A percentile compares a stretch with the other conserved stretches of the same genome.
phyloP scores from a whole-genome alignment of 2,329 filamentous ascomycete species.

The Decorospora gaudefroyi region DNA sequence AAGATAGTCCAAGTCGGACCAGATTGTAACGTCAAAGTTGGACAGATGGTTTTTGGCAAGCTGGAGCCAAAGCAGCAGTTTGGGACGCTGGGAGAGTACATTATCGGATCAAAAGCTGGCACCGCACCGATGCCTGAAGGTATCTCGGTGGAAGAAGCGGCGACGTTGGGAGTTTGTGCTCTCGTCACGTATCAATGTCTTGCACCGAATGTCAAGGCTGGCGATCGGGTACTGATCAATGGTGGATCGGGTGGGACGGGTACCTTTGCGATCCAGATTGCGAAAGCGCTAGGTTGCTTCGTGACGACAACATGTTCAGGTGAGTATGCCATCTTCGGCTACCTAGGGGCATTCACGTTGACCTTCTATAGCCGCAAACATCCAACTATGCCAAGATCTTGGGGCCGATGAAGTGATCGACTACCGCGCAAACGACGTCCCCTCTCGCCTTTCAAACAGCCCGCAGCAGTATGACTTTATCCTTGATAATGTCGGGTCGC shows the following conservation, averaged over 20 bases:
- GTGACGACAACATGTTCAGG: slow-evolving; percentile 63
- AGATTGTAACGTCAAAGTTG: slow-evolving; percentile 12
- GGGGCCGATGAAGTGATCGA: slow-evolving; percentile 67
- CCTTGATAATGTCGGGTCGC: slow-evolving; percentile 60
- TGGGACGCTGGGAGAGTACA: slow-evolving; percentile 28
- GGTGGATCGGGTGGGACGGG: slow-evolving; percentile 66
- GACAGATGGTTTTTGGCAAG: slow-evolving; percentile 30
- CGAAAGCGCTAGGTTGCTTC: slow-evolving; percentile 61
- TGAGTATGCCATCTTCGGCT: neutral
- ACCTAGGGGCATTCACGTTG: neutral
- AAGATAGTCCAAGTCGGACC: slow-evolving; percentile 13
- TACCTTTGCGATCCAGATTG: slow-evolving; percentile 64
- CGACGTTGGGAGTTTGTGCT: slow-evolving; percentile 28
- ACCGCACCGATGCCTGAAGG: slow-evolving; percentile 24
- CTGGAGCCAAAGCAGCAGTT: slow-evolving; percentile 30
- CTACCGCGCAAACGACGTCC: slow-evolving; percentile 57
- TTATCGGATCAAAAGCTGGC: slow-evolving; percentile 24
- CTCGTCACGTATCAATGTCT: slow-evolving; percentile 31
- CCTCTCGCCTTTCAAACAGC: slow-evolving; percentile 51
- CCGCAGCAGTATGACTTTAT: slow-evolving; percentile 57
- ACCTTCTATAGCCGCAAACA: slow-evolving; percentile 52
- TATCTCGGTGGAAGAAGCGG: slow-evolving; percentile 18
- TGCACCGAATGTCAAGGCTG: slow-evolving; percentile 28
- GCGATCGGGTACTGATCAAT: slow-evolving; percentile 63
- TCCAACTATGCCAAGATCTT: slow-evolving; percentile 58